These are phyloP conservation scores for Periconia digitata DNA, from an alignment of 2,329 filamentous ascomycete species.

Conservation along the genomic window DNA sequence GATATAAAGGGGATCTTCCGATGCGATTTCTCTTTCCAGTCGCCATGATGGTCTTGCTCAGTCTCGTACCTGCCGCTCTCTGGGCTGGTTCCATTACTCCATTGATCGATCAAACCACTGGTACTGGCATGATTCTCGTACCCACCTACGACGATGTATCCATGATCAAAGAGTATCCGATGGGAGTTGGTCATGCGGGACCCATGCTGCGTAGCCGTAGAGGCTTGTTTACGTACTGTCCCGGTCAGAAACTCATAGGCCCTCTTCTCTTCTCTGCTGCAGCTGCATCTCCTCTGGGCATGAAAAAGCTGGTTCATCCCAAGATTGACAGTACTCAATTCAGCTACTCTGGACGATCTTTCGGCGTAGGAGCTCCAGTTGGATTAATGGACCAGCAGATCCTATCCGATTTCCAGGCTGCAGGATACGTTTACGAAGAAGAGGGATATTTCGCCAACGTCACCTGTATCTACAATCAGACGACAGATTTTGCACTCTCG, in stretches of 20 bases:
- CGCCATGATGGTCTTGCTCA: slow-evolving; percentile 21
- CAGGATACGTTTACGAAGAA: slow-evolving; percentile 39
- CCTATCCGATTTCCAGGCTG: slow-evolving; percentile 16
- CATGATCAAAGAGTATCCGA: slow-evolving; percentile 29
- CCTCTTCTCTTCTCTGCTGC: slow-evolving; percentile 26
- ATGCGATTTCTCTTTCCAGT: slow-evolving; percentile 32
- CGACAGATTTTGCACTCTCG: slow-evolving; percentile 31
- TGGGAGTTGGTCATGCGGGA: slow-evolving; percentile 25
- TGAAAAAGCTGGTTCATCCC: slow-evolving; percentile 17
- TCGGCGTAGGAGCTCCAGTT: slow-evolving; percentile 48
- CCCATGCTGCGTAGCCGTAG: slow-evolving; percentile 24
- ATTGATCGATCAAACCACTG: slow-evolving; percentile 18
- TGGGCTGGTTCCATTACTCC: slow-evolving; percentile 36
- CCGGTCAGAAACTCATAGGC: slow-evolving; percentile 25
- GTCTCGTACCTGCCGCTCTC: slow-evolving; percentile 27
- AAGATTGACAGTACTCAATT: slow-evolving; percentile 32
- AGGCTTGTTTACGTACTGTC: slow-evolving; percentile 30
- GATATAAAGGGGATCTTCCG: slow-evolving; percentile 23
- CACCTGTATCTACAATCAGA: slow-evolving; percentile 42
- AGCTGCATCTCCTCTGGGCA: slow-evolving; percentile 22
- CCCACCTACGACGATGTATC: slow-evolving; percentile 29
- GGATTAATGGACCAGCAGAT: slow-evolving; percentile 24
- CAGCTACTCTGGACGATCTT: slow-evolving; percentile 40
- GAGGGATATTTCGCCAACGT: slow-evolving; percentile 35
- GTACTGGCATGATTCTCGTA: slow-evolving; percentile 17